Percentiles rank a stretch among this genome's conserved stretches.
Conservation (phyloP, 257 asterid genomes). For the Plantago major region DNA sequence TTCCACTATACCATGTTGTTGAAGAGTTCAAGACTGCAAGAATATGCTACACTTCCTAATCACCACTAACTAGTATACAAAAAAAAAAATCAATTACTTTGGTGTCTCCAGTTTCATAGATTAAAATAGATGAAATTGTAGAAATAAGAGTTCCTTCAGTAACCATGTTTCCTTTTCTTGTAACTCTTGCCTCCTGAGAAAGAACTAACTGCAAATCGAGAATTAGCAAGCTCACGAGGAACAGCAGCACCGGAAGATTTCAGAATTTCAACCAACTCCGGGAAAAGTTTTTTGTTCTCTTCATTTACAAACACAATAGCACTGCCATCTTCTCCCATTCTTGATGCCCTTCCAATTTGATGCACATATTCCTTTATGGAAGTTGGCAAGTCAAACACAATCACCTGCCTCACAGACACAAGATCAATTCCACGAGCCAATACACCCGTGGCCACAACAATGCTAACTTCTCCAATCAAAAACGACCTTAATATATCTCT, state of each 20-base stretch:
- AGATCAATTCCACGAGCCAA: constrained; percentile 88
- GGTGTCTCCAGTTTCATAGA: neutral
- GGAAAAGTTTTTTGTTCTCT: constrained; percentile 69
- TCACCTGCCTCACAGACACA: constrained; percentile 67
- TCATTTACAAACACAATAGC: constrained; percentile 76
- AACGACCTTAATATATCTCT: constrained; percentile 65
- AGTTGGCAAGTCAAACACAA: constrained; percentile 89
- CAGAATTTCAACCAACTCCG: constrained; percentile 54
- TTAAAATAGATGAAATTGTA: neutral
- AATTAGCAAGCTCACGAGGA: constrained; percentile 76
- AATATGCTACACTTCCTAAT: neutral
- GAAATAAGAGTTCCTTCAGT: constrained; percentile 20
- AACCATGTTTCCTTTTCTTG: constrained; percentile 59
- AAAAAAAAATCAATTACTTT: neutral
- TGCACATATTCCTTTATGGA: constrained; percentile 87
- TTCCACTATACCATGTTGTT: neutral
- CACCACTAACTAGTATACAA: neutral
- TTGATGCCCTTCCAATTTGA: constrained; percentile 92
- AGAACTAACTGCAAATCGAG: constrained; percentile 31
- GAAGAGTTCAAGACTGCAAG: neutral
- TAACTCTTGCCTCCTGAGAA: constrained; percentile 36
- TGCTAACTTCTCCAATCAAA: constrained; percentile 68
- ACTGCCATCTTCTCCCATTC: constrained; percentile 79
- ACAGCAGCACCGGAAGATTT: constrained; percentile 70
- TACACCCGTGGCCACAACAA: constrained; percentile 87